Conservation (phyloP, 108 stramenopile genomes). For the Discostella stelligeroides region DNA sequence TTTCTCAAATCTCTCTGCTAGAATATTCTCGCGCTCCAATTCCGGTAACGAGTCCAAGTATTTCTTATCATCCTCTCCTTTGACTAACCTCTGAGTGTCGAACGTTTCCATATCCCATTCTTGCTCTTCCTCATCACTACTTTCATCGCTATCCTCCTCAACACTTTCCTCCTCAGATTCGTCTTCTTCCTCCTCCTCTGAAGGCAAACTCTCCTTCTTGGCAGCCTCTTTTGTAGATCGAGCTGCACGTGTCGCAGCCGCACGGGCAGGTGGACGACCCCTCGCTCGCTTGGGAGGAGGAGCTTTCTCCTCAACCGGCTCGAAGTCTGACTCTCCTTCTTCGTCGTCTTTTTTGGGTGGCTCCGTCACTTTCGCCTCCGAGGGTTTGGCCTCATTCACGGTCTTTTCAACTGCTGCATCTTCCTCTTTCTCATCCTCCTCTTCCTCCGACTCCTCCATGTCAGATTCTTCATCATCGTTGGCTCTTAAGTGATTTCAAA, state of each 20-base stretch:
- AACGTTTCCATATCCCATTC: conserved; percentile 84
- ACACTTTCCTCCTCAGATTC: conserved; percentile 45
- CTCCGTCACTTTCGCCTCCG: conserved; percentile 41
- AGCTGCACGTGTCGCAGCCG: conserved; percentile 38
- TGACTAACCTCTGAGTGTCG: conserved; percentile 71
- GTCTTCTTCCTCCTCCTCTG: conserved; percentile 45
- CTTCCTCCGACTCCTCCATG: conserved; percentile 40
- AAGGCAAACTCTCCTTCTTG: conserved; percentile 45
- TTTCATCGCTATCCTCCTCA: conserved; percentile 50
- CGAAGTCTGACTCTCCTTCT: conserved; percentile 27
- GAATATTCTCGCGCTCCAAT: conserved; percentile 86
- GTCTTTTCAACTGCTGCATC: neutral
- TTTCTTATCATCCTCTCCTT: conserved; percentile 82
- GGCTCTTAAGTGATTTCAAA: conserved; percentile 32
- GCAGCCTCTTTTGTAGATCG: conserved; percentile 25
- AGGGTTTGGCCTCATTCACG: neutral
- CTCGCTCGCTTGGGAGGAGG: conserved; percentile 42
- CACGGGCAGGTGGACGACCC: conserved; percentile 38
- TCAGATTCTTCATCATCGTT: conserved; percentile 47
- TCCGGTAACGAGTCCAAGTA: conserved; percentile 82
- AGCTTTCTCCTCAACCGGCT: conserved; percentile 36
- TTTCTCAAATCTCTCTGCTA: conserved; percentile 88
- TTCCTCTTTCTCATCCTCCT: conserved; percentile 61
- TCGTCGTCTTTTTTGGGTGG: conserved; percentile 20
- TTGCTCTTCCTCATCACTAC: conserved; percentile 69